Evolutionary conservation across 78 protist species (phyloP).

Genomic region (Guillardia theta): DNA sequence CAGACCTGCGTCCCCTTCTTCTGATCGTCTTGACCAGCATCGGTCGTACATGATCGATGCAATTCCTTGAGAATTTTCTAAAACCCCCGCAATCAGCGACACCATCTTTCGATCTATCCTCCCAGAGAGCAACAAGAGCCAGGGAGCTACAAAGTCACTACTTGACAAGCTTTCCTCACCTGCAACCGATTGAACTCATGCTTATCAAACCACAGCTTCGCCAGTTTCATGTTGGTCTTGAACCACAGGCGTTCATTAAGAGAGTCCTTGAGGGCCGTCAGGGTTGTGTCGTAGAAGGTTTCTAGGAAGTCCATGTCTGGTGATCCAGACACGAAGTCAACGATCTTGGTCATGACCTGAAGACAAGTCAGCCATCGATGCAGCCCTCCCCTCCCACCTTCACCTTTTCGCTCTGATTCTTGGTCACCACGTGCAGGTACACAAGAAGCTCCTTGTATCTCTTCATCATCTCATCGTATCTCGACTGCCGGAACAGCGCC

Average conservation of each 20-base stretch:
- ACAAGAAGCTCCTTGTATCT: slow-evolving; percentile 55
- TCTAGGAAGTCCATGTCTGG: slow-evolving; percentile 39
- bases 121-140: too few relatives aligned
- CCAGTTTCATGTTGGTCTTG: slow-evolving; percentile 73
- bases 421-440: slow-evolving; percentile 71
- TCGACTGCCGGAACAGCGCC: slow-evolving; percentile 19
- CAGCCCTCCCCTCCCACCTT: background rate
- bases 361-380: background rate
- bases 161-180: too few relatives aligned
- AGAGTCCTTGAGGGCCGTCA: slow-evolving; percentile 52
- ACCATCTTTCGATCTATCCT: too few relatives aligned
- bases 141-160: too few relatives aligned
- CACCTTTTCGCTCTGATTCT: slow-evolving; percentile 75
- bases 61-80: slow-evolving; percentile 4
- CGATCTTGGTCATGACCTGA: slow-evolving; percentile 60
- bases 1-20: slow-evolving; percentile 70
- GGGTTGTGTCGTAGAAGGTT: slow-evolving; percentile 51
- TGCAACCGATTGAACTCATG: slow-evolving; percentile 49
- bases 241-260: slow-evolving; percentile 79
- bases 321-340: slow-evolving; percentile 62
- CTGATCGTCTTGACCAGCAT: slow-evolving; percentile 64
- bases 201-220: slow-evolving; percentile 61
- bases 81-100: too few relatives aligned
- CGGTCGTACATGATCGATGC: slow-evolving; percentile 39
- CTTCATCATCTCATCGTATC: slow-evolving; percentile 39